Base-by-base conservation (phyloP, 2,329 filamentous ascomycete species). In the Arthrinium puccinioides region DNA sequence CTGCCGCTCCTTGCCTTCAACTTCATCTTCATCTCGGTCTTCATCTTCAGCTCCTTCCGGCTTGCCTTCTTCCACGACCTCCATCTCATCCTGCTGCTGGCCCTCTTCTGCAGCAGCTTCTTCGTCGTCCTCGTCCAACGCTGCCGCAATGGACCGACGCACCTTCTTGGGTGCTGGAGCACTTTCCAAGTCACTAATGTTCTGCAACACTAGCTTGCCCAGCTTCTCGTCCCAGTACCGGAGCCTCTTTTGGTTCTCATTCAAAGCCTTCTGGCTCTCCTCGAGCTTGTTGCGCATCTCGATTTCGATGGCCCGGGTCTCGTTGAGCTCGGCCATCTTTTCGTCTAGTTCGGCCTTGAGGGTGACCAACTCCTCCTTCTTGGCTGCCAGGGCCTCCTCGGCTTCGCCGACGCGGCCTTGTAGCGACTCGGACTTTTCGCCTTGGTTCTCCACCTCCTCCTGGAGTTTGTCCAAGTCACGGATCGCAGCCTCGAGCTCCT, bases 261-360 rank as follows among this genome's bases (percentile, higher is more conserved):
- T 62, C 11, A 97, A 73, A 9, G 82, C 77, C 64, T 98, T 98
- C 48, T 95, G 85, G 58, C 90, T 92, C 56, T 97, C 90, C 55
- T 97, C 92, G 2, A 98, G 80, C 65, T 94, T 94, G 63, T 97
- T 97, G 45, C 86, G 84, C 88, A 97, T 96, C 62, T 98, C 92
- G 43, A 98, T 96, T 60, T 98, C 92, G 4, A 83, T 70, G 1
- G 87, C 89, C 9, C 90, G 79, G 0, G 84, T 94, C 54, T 87
- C 84, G 54, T 97, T 96, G 39, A 97, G 72, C 56, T 94, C 87
- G 0, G 81, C 67, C 2, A 79, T 84, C 69, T 89, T 94, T 50
- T 85, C 81, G 47, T 98, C 90, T 9, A 97, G 72, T 51, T 95
- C 86, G 4, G 76, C 68, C 64, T 97, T 98, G 39, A 97, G 62